These are phyloP conservation scores for Chrysoporthe deuterocubensis DNA, from an alignment of 2,329 filamentous ascomycete species.

Conservation along the genomic window DNA sequence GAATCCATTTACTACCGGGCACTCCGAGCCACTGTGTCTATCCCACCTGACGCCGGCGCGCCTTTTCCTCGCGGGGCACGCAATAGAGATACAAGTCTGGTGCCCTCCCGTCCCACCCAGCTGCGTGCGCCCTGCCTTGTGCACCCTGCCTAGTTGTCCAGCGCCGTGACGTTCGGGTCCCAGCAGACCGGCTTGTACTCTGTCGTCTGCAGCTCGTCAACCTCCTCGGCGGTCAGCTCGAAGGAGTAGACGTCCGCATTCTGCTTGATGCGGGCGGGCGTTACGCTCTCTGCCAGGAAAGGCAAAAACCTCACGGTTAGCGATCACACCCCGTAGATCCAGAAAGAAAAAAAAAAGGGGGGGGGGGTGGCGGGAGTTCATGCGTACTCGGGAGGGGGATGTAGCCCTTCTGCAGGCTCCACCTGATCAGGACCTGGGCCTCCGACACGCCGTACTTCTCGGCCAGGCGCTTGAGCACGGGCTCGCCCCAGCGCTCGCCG, in stretches of 20 bases:
- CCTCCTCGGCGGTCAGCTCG: constrained; percentile 57
- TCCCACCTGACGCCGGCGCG: no score
- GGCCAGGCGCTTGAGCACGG: constrained; percentile 65
- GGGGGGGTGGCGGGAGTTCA: no score
- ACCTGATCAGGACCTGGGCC: constrained; percentile 79
- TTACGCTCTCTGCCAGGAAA: constrained; percentile 64
- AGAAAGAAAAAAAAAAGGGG: not conserved
- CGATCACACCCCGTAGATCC: no score
- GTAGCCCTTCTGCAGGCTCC: constrained; percentile 79
- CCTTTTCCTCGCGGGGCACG: no score
- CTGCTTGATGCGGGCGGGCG: constrained; percentile 65
- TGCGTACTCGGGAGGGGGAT: constrained; percentile 61
- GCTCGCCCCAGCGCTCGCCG: constrained; percentile 73
- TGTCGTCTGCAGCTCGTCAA: constrained; percentile 52
- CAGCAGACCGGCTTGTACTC: constrained; percentile 60
- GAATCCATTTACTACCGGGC: no score
- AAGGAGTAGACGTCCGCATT: constrained; percentile 64
- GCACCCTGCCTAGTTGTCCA: constrained; percentile 40
- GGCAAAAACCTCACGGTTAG: not conserved
- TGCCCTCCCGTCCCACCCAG: no score
- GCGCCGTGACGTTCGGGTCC: constrained; percentile 56
- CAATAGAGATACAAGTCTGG: no score
- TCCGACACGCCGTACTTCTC: constrained; percentile 74
- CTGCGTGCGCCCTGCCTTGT: no score
- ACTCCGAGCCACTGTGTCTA: no score